Evolutionary conservation across 768 basidiomycete genomes (phyloP), one percentile per base, ranked within the genome.

Genomic region (Kwoniella bestiolae): DNA sequence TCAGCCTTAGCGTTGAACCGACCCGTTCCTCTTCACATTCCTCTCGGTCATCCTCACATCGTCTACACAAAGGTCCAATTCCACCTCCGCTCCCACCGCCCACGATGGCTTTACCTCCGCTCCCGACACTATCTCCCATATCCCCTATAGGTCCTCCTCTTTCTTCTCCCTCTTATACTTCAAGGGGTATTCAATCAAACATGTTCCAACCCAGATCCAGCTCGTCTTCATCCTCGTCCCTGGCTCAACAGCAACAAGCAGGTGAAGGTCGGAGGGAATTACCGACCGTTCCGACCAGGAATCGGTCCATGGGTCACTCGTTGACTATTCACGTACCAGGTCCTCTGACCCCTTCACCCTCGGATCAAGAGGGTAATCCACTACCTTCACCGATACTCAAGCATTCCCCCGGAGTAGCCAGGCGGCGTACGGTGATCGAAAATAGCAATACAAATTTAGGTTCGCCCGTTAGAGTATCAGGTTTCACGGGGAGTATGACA

Each of bases 41-140:
- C 18, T 65, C 63, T 6, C 25, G 56, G 14, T 56, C 55, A 23
- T 66, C 68, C 7, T 61, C 68, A 18, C 47, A 41, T 21, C 58
- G 63, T 7, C 50, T 52, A 55, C 59, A 55, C 31, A 52, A 41
- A 32, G 65, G 51, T 28, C 16, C 35, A 18, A 66, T 68, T 47
- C 67, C 71, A 52, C 67, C 71, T 31, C 56, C 63, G 6, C 47
- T 68, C 7, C 67, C 72, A 3, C 68, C 72, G 11, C 72, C 72
- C 5, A 70, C 66, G 6, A 70, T 59, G 51, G 47, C 45, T 46
- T 53, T 73, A 23, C 72, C 72, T 50, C 69, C 72, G 21, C 49
- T 73, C 23, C 72, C 72, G 18, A 51, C 26, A 14, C 12, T 74
- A 16, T 74, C 70, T 2, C 73, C 73, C 38, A 65, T 74, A 18